Evolutionary conservation across 306 rosid species (phyloP).

Genomic region (Prunus mongolica): DNA sequence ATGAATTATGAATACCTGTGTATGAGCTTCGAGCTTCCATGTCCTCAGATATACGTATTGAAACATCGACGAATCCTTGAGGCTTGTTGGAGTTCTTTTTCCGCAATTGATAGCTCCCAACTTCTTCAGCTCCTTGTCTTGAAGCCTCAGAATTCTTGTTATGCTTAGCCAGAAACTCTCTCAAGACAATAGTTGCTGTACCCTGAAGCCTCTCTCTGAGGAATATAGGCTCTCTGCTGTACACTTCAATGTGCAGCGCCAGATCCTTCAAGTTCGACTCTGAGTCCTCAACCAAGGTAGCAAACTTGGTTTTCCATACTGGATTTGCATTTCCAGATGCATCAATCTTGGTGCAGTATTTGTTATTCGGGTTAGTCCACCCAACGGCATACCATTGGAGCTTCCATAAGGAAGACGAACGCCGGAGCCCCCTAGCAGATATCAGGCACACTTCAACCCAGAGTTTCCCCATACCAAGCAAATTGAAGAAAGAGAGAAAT

Average conservation of each 20-base stretch:
- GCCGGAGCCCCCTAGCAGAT: slow-evolving; percentile 72
- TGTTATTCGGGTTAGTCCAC: slow-evolving; percentile 73
- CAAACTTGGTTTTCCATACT: slow-evolving; percentile 74
- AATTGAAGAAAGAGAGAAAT: slow-evolving; percentile 17
- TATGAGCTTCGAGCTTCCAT: slow-evolving; percentile 43
- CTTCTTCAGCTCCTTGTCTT: slow-evolving; percentile 44
- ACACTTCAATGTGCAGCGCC: slow-evolving; percentile 62
- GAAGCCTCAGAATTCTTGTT: slow-evolving; percentile 38
- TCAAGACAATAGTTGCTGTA: slow-evolving; percentile 52
- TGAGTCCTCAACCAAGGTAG: slow-evolving; percentile 50
- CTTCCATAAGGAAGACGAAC: slow-evolving; percentile 60
- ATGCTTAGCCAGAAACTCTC: slow-evolving; percentile 60
- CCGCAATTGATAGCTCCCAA: slow-evolving; percentile 67
- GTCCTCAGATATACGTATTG: slow-evolving; percentile 48
- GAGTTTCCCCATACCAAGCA: slow-evolving; percentile 52
- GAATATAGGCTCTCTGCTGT: slow-evolving; percentile 69
- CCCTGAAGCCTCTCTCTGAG: slow-evolving; percentile 71
- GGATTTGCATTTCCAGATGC: slow-evolving; percentile 72
- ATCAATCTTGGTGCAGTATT: slow-evolving; percentile 77
- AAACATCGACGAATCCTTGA: slow-evolving; percentile 64
- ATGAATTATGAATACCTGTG: slow-evolving; percentile 35
- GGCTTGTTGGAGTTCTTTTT: slow-evolving; percentile 61
- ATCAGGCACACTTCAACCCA: slow-evolving; percentile 75
- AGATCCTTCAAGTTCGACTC: slow-evolving; percentile 41
- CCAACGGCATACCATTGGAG: slow-evolving; percentile 87